These are phyloP conservation scores for Candida chauliodis DNA, from an alignment of 805 yeast species.

Conservation along the genomic window DNA sequence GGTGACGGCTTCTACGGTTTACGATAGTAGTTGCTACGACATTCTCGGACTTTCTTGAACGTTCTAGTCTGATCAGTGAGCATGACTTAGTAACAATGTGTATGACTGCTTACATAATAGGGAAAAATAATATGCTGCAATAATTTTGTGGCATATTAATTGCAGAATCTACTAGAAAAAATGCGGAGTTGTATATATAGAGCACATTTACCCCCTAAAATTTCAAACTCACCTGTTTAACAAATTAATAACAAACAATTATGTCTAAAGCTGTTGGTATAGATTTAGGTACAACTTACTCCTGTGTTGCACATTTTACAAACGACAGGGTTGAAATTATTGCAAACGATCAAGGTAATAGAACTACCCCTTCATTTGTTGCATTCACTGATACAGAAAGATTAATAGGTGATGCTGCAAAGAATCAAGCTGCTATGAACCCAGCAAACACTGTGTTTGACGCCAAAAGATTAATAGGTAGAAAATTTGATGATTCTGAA, in stretches of 20 bases:
- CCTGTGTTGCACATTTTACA: slow-evolving; percentile 75
- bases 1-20: no score
- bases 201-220: background rate
- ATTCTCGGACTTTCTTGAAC: no score
- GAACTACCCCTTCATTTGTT: slow-evolving; percentile 96
- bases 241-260: background rate
- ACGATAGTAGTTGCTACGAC: no score
- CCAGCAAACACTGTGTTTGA: slow-evolving; percentile 92
- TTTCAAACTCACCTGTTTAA: background rate
- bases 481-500: slow-evolving; percentile 71
- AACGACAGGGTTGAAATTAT: slow-evolving; percentile 91
- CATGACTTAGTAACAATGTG: no score
- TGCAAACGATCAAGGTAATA: slow-evolving; percentile 98
- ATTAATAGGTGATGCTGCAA: slow-evolving; percentile 95
- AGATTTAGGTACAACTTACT: slow-evolving; percentile 96
- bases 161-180: slow-evolving; percentile 3
- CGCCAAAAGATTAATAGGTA: slow-evolving; percentile 92
- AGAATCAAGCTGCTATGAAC: slow-evolving; percentile 97
- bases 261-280: slow-evolving; percentile 61
- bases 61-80: no score
- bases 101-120: background rate
- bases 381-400: slow-evolving; percentile 96
- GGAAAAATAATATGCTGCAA: background rate
- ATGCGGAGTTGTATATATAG: slow-evolving; percentile 6
- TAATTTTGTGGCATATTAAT: background rate